phyloP scores from a whole-genome alignment of 805 yeast genomes.

The Zygosaccharomyces pseudorouxii region DNA sequence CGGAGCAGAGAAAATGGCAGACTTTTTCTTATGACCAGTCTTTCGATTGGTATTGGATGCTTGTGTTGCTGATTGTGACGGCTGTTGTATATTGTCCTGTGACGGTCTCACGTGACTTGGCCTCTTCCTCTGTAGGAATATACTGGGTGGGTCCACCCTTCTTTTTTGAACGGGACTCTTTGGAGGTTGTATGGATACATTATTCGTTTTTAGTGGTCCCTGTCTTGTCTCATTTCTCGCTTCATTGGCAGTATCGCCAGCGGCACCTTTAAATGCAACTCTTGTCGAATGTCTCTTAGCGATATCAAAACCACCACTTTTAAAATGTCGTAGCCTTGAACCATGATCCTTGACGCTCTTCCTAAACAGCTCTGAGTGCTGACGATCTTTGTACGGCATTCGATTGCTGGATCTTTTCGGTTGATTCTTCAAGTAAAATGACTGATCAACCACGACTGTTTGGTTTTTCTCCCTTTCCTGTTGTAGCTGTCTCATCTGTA shows the following conservation, averaged over 20 bases:
- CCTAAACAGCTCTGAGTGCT: conserved; percentile 16
- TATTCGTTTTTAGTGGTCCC: background rate
- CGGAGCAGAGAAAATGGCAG: conserved; percentile 22
- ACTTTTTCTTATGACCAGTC: conserved; percentile 19
- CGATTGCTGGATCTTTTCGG: conserved; percentile 5
- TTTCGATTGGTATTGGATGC: background rate
- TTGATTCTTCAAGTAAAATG: conserved; percentile 16
- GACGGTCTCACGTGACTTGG: conserved; percentile 7
- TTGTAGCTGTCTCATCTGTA: conserved; percentile 28
- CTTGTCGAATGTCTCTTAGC: conserved; percentile 19
- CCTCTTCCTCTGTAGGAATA: conserved; percentile 19
- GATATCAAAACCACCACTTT: conserved; percentile 15
- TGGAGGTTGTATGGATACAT: background rate
- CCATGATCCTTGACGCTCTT: conserved; percentile 22
- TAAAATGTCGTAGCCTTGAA: conserved; percentile 21
- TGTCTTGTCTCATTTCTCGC: background rate
- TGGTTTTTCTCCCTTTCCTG: conserved; percentile 34
- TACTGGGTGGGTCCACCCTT: conserved; percentile 18
- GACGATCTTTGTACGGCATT: conserved; percentile 3
- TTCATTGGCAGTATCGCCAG: conserved; percentile 18
- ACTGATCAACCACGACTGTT: conserved; percentile 25
- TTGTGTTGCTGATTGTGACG: background rate
- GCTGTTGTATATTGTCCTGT: background rate
- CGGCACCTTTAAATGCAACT: conserved; percentile 34
- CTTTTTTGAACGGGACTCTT: conserved; percentile 10